Evolutionary conservation across 805 yeast genomes (phyloP), one percentile per base, ranked within the genome.

Genomic region (Zygoascus flipseniorum): DNA sequence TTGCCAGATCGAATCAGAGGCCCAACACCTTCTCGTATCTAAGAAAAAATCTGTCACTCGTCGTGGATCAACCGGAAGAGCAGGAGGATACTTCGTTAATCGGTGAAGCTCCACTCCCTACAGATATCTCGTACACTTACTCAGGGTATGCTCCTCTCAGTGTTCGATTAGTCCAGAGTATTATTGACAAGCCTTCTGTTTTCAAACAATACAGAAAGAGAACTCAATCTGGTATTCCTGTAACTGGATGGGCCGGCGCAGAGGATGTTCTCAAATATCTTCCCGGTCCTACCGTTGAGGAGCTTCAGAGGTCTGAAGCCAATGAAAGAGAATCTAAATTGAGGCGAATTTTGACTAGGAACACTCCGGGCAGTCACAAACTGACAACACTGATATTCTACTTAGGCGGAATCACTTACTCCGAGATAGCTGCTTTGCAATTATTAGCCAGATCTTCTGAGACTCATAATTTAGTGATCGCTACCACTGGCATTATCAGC

Each of bases 351-450:
- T 56, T 68, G 32, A 49, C 61, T 41, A 56, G 69, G 32, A 68
- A 68, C 52, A 54, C 62, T n/a, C 64, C 64, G 5, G 62, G 62
- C 2, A 63, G 69, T 52, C 64, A 58, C 32, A 62, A 60, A 37
- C 63, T 66, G 9, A 65, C 63, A 52, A 69, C 64, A 52, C 68
- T 55, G 62, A 88, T 56, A 60, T 87, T 50, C 78, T 82, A 85
- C 56, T 62, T 90, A 43, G 98, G 98, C 13, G 98, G 99, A 0
- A 71, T 90, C 8, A 88, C 97, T 0, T 76, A 86, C 64, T 81
- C 93, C 8, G 99, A 92, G 67, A 72, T 90, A 16, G 80, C 92
- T 2, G 82, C 89, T 2, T 69, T 92, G 47, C 73, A 83, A 61
- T 76, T 74, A 52, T 72, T 87, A n/a, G 80, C 86, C 53, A 69